Evolutionary conservation across 352 stramenopile species (phyloP).

Genomic region (Pythium rishiriense): DNA sequence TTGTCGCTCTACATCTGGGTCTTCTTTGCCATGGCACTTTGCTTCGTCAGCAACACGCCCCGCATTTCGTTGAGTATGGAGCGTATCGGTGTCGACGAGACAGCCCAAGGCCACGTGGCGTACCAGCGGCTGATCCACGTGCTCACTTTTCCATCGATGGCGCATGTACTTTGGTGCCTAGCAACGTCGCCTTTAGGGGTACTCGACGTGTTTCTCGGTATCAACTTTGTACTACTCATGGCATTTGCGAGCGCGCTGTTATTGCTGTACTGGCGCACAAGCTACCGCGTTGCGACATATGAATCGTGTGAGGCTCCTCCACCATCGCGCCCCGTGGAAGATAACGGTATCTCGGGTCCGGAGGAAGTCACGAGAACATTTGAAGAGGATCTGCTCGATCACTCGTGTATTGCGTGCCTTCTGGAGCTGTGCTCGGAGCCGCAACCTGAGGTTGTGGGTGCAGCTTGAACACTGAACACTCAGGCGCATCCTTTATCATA

Average conservation of each 20-base stretch:
- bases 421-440: constrained; percentile 10
- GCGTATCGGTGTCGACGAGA: constrained; percentile 33
- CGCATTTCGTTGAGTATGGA: constrained; percentile 39
- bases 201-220: constrained; percentile 25
- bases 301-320: constrained; percentile 6
- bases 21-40: constrained; percentile 34
- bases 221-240: constrained; percentile 38
- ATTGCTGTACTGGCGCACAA: constrained; percentile 44
- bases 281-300: constrained; percentile 36
- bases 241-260: constrained; percentile 25
- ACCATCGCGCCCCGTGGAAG: background rate
- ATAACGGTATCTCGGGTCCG: background rate
- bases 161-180: constrained; percentile 40
- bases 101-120: constrained; percentile 32
- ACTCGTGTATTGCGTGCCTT: constrained; percentile 17
- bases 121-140: constrained; percentile 51
- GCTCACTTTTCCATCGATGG: constrained; percentile 41
- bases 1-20: constrained; percentile 42
- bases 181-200: constrained; percentile 19
- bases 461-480: background rate
- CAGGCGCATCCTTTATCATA: background rate
- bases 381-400: background rate
- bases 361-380: background rate
- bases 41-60: constrained; percentile 47
- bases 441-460: background rate